Evolutionary conservation across 2,329 filamentous ascomycete species (phyloP), one percentile per base, ranked within the genome.

Genomic region (Shiraia bambusicola): DNA sequence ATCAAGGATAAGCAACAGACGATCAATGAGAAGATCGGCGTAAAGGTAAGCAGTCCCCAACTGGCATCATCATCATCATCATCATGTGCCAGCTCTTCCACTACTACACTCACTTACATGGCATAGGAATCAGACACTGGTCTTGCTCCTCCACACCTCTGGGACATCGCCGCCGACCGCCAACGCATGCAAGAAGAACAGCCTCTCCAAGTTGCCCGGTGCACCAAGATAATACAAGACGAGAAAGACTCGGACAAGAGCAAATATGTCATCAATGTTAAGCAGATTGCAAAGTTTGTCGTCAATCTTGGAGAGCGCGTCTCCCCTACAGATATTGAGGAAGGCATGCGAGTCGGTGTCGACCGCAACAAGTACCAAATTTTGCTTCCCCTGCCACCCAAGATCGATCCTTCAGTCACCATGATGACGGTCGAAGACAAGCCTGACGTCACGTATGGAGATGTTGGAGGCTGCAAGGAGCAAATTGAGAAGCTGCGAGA

Each of bases 361-460:
- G 93, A 98, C 72, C 82, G 93, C 43, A 97, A 94, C 77, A 98
- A 98, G 78, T 98, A 98, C 73, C 93, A 98, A 74, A 98, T 98
- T 63, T 84, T 98, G 71, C 80, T 98, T 34, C 93, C 93, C 26
- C 76, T 98, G 40, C 93, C 93, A 30, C 93, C 93, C 26, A 98
- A 97, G 80, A 98, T 98, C 75, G 93, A 98, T 66, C 92, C 93
- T 39, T 95, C 88, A 58, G 93, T 98, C 56, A 98, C 93, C 28
- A 98, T 98, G 93, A 98, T 98, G 93, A 97, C 93, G 36, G 93
- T 98, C 52, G 93, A 98, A 76, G 93, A 98, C 76, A 98, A 98
- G 78, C 93, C 93, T 12, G 93, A 98, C 70, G 93, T 98, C 49
- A 98, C 93, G 50, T 98, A 98, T 62, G 93, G 93, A 59, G 93